Evolutionary conservation across 305 asterid species (phyloP), one percentile per base, ranked within the genome.

Genomic region (Withania somnifera): DNA sequence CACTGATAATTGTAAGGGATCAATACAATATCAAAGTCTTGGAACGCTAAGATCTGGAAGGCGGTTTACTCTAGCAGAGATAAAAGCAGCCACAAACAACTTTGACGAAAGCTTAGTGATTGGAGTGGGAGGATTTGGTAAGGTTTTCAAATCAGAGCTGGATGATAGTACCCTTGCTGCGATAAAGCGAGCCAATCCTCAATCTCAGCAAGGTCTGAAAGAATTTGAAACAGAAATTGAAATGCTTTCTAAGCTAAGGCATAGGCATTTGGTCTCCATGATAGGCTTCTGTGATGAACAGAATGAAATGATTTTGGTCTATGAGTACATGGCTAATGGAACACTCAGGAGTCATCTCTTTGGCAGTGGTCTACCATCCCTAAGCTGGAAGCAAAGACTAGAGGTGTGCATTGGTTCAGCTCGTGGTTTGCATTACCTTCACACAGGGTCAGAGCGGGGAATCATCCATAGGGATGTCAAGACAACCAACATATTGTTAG

Each of bases 121-220:
- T 26, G 98, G 98, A 36, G 95, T 92, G 28, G 98, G 98, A 56
- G 98, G 98, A 52, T 92, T 95, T 61, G 98, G 98, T 6, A 93
- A 92, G 67, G 98, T 95, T 42, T 95, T 84, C 91, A 90, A 88
- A 83, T 98, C 97, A 61, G 93, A 92, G 83, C 90, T 92, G 19
- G 94, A 90, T 19, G 97, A 91, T 51, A 77, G 84, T 28, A 88
- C 84, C 40, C 90, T 87, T 11, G 96, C 88, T 15, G 98, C 98
- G 3, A 87, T 92, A 68, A 95, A 95, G 84, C 87, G 98, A 77
- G 89, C 97, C 78, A 93, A 95, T 69, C 98, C 98, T 28, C 97
- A 93, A 77, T 95, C 98, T 77, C 97, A 93, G 86, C 98, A 95
- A 87, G 98, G 98, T 13, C 77, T 93, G 78, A 87, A 64, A 6